These are phyloP conservation scores for Hortiboletus rubellus DNA, from an alignment of 1,284 basidiomycete genomes.

Conservation along the genomic window DNA sequence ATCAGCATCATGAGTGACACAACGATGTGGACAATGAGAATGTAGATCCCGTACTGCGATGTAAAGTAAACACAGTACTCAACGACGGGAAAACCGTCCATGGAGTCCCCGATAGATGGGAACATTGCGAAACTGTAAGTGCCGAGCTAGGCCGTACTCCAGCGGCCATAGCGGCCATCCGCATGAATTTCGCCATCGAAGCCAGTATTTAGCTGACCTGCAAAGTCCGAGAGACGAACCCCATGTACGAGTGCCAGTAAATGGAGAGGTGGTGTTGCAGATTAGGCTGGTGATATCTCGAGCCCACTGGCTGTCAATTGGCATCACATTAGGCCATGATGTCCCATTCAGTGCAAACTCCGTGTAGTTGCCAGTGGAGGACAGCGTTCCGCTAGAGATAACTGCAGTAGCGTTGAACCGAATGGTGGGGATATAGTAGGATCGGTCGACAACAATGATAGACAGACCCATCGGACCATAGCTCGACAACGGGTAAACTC, in stretches of 20 bases:
- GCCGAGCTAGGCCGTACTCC: constrained; percentile 11
- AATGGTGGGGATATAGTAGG: not conserved
- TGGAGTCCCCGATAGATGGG: not conserved
- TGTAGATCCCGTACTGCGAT: constrained; percentile 1
- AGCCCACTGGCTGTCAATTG: constrained; percentile 13
- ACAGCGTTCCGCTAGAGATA: constrained; percentile 12
- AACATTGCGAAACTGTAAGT: constrained; percentile 11
- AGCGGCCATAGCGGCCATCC: not conserved
- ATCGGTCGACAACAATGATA: not conserved
- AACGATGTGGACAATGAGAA: constrained; percentile 12
- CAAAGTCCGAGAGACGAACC: constrained; percentile 5
- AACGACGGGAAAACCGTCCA: not conserved
- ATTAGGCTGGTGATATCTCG: constrained; percentile 17
- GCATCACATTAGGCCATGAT: constrained; percentile 15
- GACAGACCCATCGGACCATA: constrained; percentile 13
- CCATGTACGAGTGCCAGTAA: not conserved
- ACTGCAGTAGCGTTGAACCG: constrained; percentile 13
- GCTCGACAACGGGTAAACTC: not conserved
- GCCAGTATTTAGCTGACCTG: not conserved
- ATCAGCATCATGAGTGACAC: constrained; percentile 15
- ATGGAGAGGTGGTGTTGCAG: constrained; percentile 8
- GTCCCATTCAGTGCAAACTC: constrained; percentile 19
- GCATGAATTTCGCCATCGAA: too few relatives aligned
- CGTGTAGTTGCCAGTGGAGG: constrained; percentile 4
- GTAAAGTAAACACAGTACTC: not conserved